phyloP scores from a whole-genome alignment of 202 grass and related monocot species.

The Setaria viridis region DNA sequence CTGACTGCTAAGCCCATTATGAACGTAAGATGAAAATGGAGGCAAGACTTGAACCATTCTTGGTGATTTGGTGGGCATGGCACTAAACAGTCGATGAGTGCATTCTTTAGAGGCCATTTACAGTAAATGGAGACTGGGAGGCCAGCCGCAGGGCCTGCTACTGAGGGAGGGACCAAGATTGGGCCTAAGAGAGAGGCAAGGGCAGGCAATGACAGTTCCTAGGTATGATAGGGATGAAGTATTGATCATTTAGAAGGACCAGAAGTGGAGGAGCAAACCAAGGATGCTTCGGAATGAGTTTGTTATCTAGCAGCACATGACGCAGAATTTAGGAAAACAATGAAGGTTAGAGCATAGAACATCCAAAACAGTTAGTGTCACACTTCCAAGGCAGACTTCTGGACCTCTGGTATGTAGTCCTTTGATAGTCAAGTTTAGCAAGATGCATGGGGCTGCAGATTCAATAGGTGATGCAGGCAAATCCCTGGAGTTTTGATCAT shows the following conservation, averaged over 20 bases:
- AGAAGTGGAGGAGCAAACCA: background rate
- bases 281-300: background rate
- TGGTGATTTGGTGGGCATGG: background rate
- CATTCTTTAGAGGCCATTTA: background rate
- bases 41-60: background rate
- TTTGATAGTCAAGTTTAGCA: background rate
- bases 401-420: background rate
- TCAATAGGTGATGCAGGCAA: background rate
- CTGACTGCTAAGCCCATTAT: background rate
- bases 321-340: background rate
- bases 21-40: background rate
- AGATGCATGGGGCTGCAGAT: background rate
- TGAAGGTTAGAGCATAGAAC: background rate
- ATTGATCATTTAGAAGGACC: background rate
- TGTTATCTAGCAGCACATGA: background rate
- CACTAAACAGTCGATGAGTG: background rate
- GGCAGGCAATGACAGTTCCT: background rate
- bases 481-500: background rate
- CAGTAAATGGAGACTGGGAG: background rate
- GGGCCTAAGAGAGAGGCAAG: background rate
- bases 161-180: background rate
- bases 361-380: background rate
- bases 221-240: background rate
- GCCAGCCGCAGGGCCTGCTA: background rate
- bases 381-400: background rate